These are phyloP conservation scores for Lycium barbarum DNA, from an alignment of 257 asterid genomes.

Conservation along the genomic window DNA sequence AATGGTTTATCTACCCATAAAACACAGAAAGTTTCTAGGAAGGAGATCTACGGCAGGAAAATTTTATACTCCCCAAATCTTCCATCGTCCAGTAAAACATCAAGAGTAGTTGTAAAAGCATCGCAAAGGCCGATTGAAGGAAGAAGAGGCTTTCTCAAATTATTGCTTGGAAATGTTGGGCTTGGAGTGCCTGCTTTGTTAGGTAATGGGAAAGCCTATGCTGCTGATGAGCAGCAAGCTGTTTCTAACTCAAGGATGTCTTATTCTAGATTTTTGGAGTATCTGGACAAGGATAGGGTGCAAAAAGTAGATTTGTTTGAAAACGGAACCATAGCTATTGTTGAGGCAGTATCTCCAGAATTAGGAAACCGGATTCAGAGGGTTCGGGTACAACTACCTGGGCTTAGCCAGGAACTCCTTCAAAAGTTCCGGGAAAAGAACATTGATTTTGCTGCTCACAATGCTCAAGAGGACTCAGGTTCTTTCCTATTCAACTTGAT, in stretches of 20 bases:
- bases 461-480: conserved; percentile 94
- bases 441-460: conserved; percentile 95
- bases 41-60: conserved; percentile 65
- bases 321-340: conserved; percentile 94
- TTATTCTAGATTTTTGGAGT: conserved; percentile 94
- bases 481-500: conserved; percentile 80
- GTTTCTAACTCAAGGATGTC: conserved; percentile 97
- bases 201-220: conserved; percentile 71
- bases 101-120: conserved; percentile 53
- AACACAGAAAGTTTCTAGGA: conserved; percentile 52
- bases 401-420: conserved; percentile 97
- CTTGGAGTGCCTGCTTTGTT: conserved; percentile 64
- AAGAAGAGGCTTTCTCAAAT: conserved; percentile 77
- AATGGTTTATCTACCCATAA: conserved; percentile 54
- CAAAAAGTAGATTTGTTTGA: conserved; percentile 83
- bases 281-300: conserved; percentile 89
- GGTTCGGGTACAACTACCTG: conserved; percentile 96
- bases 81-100: conserved; percentile 49
- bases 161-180: conserved; percentile 77
- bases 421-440: conserved; percentile 93
- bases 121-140: conserved; percentile 59
- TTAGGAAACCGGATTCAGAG: conserved; percentile 88
- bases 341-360: conserved; percentile 93
- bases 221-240: conserved; percentile 73
- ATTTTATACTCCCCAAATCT: conserved; percentile 53